Conservation (phyloP, 2,329 filamentous ascomycete genomes). For the Aspergillus vadensis region DNA sequence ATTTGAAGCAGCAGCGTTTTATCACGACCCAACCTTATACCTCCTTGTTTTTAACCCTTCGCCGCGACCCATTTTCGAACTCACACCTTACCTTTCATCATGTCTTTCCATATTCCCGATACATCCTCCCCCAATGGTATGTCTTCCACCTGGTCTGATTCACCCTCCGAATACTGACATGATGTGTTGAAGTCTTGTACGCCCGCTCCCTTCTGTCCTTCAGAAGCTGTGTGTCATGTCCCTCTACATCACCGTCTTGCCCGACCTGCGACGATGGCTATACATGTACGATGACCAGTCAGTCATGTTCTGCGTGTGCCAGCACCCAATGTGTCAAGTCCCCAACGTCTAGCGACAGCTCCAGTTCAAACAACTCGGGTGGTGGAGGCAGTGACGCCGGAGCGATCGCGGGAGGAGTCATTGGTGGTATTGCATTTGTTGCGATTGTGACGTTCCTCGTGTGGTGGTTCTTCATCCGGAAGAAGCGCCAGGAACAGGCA, state of each 20-base stretch:
- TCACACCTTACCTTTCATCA: slow-evolving; percentile 22
- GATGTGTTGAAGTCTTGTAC: slow-evolving; percentile 18
- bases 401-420: slow-evolving; percentile 86
- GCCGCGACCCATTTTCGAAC: slow-evolving; percentile 10
- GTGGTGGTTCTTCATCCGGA: slow-evolving; percentile 86
- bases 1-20: slow-evolving; percentile 1
- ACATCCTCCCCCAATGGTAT: slow-evolving; percentile 27
- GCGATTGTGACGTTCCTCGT: slow-evolving; percentile 76
- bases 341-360: slow-evolving; percentile 35
- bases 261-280: slow-evolving; percentile 59
- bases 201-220: slow-evolving; percentile 28
- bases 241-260: slow-evolving; percentile 56
- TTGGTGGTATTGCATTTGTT: slow-evolving; percentile 78
- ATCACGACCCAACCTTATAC: slow-evolving; percentile 8
- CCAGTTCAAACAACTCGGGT: slow-evolving; percentile 17
- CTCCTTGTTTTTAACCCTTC: slow-evolving; percentile 7
- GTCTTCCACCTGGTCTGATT: neutral
- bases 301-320: slow-evolving; percentile 63
- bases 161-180: neutral
- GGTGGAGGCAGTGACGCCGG: slow-evolving; percentile 67
- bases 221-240: slow-evolving; percentile 59
- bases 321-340: slow-evolving; percentile 57
- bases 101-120: slow-evolving; percentile 29
- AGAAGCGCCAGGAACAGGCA: slow-evolving; percentile 63
- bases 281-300: slow-evolving; percentile 61